phyloP scores from a whole-genome alignment of 139 green algal species.

The Gonium pectorale region DNA sequence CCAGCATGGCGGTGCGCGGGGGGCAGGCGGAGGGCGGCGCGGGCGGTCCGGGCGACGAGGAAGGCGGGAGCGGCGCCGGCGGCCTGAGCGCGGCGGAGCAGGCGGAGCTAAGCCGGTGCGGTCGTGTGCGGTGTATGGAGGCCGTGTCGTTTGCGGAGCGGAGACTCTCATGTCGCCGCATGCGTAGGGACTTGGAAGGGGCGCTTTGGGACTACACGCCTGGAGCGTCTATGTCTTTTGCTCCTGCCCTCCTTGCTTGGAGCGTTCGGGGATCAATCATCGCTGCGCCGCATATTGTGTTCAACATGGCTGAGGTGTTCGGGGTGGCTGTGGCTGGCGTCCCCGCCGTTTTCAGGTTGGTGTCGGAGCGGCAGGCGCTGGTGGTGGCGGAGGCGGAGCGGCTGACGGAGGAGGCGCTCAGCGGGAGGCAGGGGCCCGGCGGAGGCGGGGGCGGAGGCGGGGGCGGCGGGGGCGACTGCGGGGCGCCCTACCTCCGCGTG shows the following conservation, averaged over 20 bases:
- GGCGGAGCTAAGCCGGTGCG: background rate
- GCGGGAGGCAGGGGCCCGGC: background rate
- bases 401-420: background rate
- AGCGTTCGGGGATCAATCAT: no score
- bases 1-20: slow-evolving; percentile 16
- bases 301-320: no score
- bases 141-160: no score
- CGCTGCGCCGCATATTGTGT: no score
- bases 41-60: background rate
- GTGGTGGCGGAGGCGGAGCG: slow-evolving; percentile 28
- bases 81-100: slow-evolving; percentile 1
- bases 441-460: background rate
- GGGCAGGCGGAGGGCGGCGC: background rate
- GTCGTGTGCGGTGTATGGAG: no score
- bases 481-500: slow-evolving; percentile 8
- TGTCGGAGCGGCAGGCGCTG: background rate
- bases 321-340: no score
- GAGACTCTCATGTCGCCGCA: no score
- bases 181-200: no score
- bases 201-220: no score
- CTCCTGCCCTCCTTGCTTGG: no score
- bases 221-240: no score
- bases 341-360: no score
- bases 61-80: background rate
- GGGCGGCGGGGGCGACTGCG: background rate